Evolutionary conservation across 768 basidiomycete species (phyloP).

Genomic region (Tulasnella calospora): DNA sequence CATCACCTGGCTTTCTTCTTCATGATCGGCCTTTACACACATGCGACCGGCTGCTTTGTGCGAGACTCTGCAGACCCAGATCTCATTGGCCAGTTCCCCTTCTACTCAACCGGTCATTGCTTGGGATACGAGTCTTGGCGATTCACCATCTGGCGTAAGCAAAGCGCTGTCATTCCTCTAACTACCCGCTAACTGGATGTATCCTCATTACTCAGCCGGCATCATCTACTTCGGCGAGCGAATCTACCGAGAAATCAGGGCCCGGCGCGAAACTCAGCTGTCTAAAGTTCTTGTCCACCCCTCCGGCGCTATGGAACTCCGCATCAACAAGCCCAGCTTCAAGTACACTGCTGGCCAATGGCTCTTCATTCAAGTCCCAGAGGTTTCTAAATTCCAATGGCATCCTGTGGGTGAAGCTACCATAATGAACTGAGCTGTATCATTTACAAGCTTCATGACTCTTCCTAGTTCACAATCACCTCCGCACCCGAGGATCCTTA

Average conservation of each 20-base stretch:
- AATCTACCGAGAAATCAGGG: constrained; percentile 75
- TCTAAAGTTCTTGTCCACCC: constrained; percentile 87
- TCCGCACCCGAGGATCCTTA: constrained; percentile 93
- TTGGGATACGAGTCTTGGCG: constrained; percentile 89
- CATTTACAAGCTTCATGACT: not conserved
- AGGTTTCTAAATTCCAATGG: constrained; percentile 81
- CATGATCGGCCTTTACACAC: constrained; percentile 83
- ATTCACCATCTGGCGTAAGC: constrained; percentile 72
- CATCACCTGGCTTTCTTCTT: constrained; percentile 94
- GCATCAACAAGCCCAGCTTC: constrained; percentile 87
- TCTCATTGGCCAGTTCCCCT: constrained; percentile 67
- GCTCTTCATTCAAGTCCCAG: constrained; percentile 85
- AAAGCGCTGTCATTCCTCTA: not conserved
- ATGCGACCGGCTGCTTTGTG: constrained; percentile 93
- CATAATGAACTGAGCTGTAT: not conserved
- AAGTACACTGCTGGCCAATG: constrained; percentile 89
- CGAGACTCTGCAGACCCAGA: constrained; percentile 77
- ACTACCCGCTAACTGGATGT: no score
- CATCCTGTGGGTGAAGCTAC: constrained; percentile 72
- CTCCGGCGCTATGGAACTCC: constrained; percentile 88
- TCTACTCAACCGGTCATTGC: constrained; percentile 82
- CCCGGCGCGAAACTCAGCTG: constrained; percentile 68
- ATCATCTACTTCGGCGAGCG: constrained; percentile 87
- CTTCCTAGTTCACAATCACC: constrained; percentile 81
- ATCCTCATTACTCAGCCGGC: constrained; percentile 42